Base-by-base conservation (phyloP, 164 flowering plant genomes). In the Annona squamosa region DNA sequence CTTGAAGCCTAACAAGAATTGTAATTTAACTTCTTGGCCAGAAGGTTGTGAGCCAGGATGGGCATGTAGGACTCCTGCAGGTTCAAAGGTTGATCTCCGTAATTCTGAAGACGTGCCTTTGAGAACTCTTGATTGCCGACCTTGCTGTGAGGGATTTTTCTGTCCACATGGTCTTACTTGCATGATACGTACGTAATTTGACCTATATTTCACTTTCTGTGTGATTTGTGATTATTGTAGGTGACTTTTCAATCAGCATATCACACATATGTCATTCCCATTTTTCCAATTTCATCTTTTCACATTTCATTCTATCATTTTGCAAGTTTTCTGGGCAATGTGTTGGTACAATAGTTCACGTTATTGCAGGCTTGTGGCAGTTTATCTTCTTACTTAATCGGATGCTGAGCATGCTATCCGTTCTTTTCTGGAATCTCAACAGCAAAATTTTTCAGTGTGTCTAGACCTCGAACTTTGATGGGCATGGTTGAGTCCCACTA, bases 11-110 rank as follows among this genome's bases (percentile, higher is more conserved):
- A 95, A 95, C 82, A 86, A 82, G 82, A 95, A 95, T 78, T 95
- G 98, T 68, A 95, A 95, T 78, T 77, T 89, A 72, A 81, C 91
- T 4, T 74, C 85, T 1, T 93, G 97, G 98, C 79, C 84, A 67
- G n/a, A 85, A 66, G 99, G 99, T 19, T 95, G 98, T 81, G 98
- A 95, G 82, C 95, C 98, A 6, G 99, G 99, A 63, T 95, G 99
- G 99, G 97, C 95, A 71, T 95, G 99, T 71, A 78, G 82, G 66
- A 77, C 73, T 76, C 84, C 78, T 16, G 9, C 56, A 42, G 75
- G 75, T 42, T 63, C 79, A 65, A 84, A 80, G 47, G 87, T 89
- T 73, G 88, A 91, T 69, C 83, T 88, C 0, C 82, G 77, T 74
- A 83, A 88, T 69, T 70, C 84, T 1, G 75, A 83, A 66, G 79